Base-by-base conservation (phyloP, 192 early-diverging fungal genomes). In the Coemansia sp. region DNA sequence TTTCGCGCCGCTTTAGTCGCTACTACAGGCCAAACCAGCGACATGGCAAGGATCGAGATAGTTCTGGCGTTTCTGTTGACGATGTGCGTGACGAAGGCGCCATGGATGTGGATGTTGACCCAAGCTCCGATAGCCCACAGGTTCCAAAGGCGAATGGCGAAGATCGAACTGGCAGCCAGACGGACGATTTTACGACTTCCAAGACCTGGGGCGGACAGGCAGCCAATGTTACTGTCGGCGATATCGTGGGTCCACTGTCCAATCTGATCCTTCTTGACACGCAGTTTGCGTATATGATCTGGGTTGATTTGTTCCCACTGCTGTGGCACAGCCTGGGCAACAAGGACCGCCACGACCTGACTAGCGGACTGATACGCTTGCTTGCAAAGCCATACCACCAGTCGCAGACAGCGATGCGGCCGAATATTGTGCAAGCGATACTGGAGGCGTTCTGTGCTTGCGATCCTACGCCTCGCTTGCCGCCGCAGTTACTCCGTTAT, bases 351-450 rank as follows among this genome's bases (percentile, higher is more conserved):
- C 94, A 98, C 53, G 90, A 95, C 61, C 55, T 95, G 55, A 87
- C 86, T 14, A 95, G 93, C 57, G 84, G 88, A 0, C 61, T 97
- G 6, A 91, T 96, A 48, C 74, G 88, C 1, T 74, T 99, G 14
- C 84, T 99, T 20, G 89, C 93, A 2, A 91, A 92, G 62, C 94
- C 95, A 23, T 98, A 94, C 59, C 96, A 99, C 65, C 74, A 74
- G 52, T 84, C 84, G 58, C 96, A 98, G 72, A 76, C 82, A 8
- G 83, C 87, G 17, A 55, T 83, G 31, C 85, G 94, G 6, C 94
- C 95, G n/a, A 99, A 98, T 73, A 93, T 98, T 4, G 88, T 99
- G 22, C 94, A 96, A 65, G 89, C 92, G 3, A 70, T 99, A 3
- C 68, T 99, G 19, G 91, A 97, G 1, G 94, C 91, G 45, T 87